Evolutionary conservation across 2,329 filamentous ascomycete species (phyloP).

Genomic region (Aspergillus fructus): DNA sequence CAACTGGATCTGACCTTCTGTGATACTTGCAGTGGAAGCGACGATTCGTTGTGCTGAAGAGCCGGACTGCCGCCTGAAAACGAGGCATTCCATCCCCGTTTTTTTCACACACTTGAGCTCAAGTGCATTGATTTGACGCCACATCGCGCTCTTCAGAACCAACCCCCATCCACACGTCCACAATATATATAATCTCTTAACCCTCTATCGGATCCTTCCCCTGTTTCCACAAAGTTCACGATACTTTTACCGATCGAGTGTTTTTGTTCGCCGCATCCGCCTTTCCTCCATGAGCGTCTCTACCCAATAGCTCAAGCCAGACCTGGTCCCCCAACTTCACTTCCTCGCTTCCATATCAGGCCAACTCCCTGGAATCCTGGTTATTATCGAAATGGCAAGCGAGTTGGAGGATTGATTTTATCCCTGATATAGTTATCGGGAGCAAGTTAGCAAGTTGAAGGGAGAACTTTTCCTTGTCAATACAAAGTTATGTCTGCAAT

Average conservation of each 20-base stretch:
- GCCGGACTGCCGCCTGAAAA: slow-evolving; percentile 7
- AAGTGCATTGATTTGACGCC: slow-evolving; percentile 4
- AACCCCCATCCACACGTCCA: neutral
- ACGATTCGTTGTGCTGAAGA: slow-evolving; percentile 2
- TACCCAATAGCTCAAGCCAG: neutral
- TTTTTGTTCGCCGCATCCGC: neutral
- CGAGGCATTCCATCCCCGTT: slow-evolving; percentile 7
- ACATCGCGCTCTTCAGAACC: slow-evolving; percentile 2
- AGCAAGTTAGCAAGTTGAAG: neutral
- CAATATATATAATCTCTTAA: slow-evolving; percentile 5
- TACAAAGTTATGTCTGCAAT: slow-evolving; percentile 27
- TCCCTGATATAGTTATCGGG: slow-evolving; percentile 3
- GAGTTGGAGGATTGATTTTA: slow-evolving; percentile 10
- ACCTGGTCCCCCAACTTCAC: neutral
- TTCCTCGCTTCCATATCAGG: neutral
- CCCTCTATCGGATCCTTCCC: neutral
- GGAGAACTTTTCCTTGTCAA: neutral
- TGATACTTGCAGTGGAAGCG: slow-evolving; percentile 9
- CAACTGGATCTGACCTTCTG: slow-evolving; percentile 9
- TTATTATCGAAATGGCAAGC: slow-evolving; percentile 19
- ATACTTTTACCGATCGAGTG: neutral
- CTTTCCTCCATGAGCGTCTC: neutral
- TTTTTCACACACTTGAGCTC: neutral
- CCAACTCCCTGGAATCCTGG: neutral
- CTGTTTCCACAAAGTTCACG: neutral